These are phyloP conservation scores for Leptosphaerulina australis DNA, from an alignment of 2,329 filamentous ascomycete species.

Conservation along the genomic window DNA sequence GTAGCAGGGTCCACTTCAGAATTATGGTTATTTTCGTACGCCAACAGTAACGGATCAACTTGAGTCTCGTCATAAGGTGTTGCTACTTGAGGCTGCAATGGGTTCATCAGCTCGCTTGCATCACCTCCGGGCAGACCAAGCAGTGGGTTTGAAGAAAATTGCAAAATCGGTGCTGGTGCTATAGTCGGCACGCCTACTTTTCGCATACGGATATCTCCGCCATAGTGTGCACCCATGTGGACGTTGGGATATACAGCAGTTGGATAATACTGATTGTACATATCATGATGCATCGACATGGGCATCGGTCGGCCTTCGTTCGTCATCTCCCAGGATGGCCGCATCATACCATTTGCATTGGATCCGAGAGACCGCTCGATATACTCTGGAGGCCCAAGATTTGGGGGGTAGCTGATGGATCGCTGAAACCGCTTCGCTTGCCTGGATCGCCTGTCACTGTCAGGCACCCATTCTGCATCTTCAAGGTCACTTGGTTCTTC, in stretches of 20 bases:
- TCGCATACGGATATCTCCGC: constrained; percentile 52
- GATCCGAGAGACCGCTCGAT: constrained; percentile 38
- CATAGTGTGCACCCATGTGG: constrained; percentile 29
- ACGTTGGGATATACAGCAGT: constrained; percentile 53
- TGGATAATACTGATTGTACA: constrained; percentile 60
- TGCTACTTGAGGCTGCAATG: constrained; percentile 34
- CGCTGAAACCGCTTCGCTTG: constrained; percentile 34
- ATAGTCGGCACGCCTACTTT: constrained; percentile 38
- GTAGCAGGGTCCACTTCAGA: constrained; percentile 28
- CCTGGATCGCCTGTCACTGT: constrained; percentile 32
- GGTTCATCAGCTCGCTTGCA: constrained; percentile 45
- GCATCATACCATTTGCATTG: constrained; percentile 46
- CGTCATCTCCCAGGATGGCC: constrained; percentile 58
- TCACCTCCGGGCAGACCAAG: constrained; percentile 51
- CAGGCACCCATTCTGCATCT: constrained; percentile 48
- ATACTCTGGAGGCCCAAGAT: constrained; percentile 32
- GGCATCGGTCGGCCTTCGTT: constrained; percentile 59
- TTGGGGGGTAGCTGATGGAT: constrained; percentile 34
- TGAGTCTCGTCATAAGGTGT: constrained; percentile 46
- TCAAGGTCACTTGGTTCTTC: constrained; percentile 53
- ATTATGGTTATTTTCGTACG: constrained; percentile 37
- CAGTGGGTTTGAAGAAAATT: constrained; percentile 43
- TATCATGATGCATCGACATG: constrained; percentile 48
- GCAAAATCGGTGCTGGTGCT: constrained; percentile 32
- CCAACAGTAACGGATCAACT: constrained; percentile 52